These are phyloP conservation scores for Gaultheria prostrata DNA, from an alignment of 148 eudicot genomes.

Conservation along the genomic window DNA sequence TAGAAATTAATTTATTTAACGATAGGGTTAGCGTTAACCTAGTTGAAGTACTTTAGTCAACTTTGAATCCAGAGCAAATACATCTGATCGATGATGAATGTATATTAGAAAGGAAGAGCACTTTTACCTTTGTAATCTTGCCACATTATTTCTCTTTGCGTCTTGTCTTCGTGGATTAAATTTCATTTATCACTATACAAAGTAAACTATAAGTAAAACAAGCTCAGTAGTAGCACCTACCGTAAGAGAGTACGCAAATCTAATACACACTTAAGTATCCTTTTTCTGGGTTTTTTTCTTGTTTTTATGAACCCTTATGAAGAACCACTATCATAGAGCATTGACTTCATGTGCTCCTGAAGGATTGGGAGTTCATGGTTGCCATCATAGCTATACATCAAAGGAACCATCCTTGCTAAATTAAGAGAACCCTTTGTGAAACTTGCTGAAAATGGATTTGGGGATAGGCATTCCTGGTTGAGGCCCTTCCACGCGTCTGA, in stretches of 20 bases:
- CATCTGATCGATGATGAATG: no score
- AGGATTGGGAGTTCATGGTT: constrained; percentile 19
- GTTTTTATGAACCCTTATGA: neutral
- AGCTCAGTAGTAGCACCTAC: neutral
- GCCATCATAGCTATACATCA: constrained; percentile 36
- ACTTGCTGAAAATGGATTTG: constrained; percentile 7
- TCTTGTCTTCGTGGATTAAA: no score
- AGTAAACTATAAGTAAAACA: neutral
- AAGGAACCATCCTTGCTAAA: constrained; percentile 35
- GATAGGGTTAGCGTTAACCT: no score
- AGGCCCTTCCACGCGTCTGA: constrained; percentile 38
- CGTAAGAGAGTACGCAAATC: neutral
- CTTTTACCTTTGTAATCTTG: no score
- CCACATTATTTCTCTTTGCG: no score
- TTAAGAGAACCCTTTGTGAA: constrained; percentile 29
- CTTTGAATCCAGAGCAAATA: no score
- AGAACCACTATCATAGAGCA: constrained; percentile 13
- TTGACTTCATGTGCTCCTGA: constrained; percentile 24
- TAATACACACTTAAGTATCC: neutral
- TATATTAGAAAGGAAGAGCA: no score
- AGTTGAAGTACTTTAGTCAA: no score
- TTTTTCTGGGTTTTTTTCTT: neutral
- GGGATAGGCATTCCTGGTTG: constrained; percentile 26
- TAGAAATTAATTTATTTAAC: no score
- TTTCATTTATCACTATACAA: no score